Percentiles rank a stretch among this genome's conserved stretches.
phyloP scores from a whole-genome alignment of 2,329 filamentous ascomycete species.

The Erysiphe neolycopersici region DNA sequence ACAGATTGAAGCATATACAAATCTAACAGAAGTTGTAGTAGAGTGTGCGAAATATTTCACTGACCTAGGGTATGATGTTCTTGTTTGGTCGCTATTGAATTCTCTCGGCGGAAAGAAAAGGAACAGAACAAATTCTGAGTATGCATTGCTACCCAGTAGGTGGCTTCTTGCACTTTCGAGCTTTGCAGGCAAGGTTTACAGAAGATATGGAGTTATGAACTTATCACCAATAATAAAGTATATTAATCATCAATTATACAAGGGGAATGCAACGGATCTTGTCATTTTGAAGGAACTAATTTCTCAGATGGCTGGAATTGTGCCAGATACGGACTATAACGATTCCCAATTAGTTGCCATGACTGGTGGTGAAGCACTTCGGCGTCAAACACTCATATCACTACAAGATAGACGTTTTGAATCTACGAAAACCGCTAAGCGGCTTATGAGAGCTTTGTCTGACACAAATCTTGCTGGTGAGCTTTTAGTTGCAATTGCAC shows the following conservation, averaged over 20 bases:
- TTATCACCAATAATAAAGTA: slow-evolving; percentile 71
- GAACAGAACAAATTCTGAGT: slow-evolving; percentile 33
- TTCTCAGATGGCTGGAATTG: slow-evolving; percentile 77
- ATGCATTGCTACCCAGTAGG: slow-evolving; percentile 50
- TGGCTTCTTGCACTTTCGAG: slow-evolving; percentile 76
- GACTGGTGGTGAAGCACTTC: slow-evolving; percentile 58
- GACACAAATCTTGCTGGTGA: slow-evolving; percentile 56
- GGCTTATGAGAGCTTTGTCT: slow-evolving; percentile 54
- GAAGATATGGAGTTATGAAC: slow-evolving; percentile 61
- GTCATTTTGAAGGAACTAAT: slow-evolving; percentile 81
- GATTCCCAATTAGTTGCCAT: slow-evolving; percentile 70
- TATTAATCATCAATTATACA: slow-evolving; percentile 57
- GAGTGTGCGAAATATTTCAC: slow-evolving; percentile 91
- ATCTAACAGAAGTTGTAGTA: slow-evolving; percentile 81
- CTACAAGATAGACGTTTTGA: slow-evolving; percentile 63
- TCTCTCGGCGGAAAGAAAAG: slow-evolving; percentile 35
- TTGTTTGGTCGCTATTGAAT: slow-evolving; percentile 78
- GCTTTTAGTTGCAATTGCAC: slow-evolving; percentile 69
- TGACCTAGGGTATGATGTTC: slow-evolving; percentile 69
- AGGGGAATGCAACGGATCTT: slow-evolving; percentile 67
- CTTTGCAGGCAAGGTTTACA: slow-evolving; percentile 81
- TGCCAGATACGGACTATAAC: slow-evolving; percentile 64
- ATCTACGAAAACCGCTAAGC: slow-evolving; percentile 44
- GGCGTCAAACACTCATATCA: slow-evolving; percentile 53
- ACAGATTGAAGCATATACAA: slow-evolving; percentile 83